Evolutionary conservation across 1,284 basidiomycete genomes (phyloP).

Genomic region (Leucoagaricus sp.): DNA sequence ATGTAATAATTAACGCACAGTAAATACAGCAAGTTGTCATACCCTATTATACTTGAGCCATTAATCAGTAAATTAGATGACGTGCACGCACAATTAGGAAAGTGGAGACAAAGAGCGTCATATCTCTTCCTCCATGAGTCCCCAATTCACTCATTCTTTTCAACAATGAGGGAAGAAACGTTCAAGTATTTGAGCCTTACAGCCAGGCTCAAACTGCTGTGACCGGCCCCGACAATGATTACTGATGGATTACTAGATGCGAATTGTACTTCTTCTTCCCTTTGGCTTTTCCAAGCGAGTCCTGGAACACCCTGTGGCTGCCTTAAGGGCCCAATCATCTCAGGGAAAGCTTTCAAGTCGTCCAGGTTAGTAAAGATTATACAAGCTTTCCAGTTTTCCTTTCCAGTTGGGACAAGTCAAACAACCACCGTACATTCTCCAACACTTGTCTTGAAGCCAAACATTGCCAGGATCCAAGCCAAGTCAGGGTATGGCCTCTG

Average conservation of each 20-base stretch:
- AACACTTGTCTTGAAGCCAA: conserved; percentile 15
- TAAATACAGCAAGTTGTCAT: conserved; percentile 58
- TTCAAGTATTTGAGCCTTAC: conserved; percentile 58
- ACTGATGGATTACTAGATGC: conserved; percentile 40
- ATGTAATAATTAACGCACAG: conserved; percentile 35
- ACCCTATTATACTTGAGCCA: conserved; percentile 37
- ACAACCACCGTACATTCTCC: conserved; percentile 12
- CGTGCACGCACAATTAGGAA: conserved; percentile 41
- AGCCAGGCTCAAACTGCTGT: conserved; percentile 61
- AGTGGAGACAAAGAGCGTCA: conserved; percentile 60
- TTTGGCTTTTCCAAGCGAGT: conserved; percentile 34
- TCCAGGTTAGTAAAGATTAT: conserved; percentile 21
- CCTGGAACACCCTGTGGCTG: conserved; percentile 33
- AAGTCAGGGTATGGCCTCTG: conserved; percentile 13
- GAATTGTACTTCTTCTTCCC: conserved; percentile 29
- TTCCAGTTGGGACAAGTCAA: conserved; percentile 11
- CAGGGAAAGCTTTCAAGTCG: conserved; percentile 20
- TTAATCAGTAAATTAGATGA: not conserved
- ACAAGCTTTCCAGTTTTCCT: conserved; percentile 20
- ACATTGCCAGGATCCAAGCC: conserved; percentile 15
- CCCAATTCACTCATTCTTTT: conserved; percentile 53
- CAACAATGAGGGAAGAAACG: conserved; percentile 54
- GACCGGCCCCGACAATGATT: conserved; percentile 65
- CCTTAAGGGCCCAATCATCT: conserved; percentile 23
- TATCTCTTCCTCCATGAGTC: conserved; percentile 64